Evolutionary conservation across 2,329 filamentous ascomycete species (phyloP), one percentile per base, ranked within the genome.

Genomic region (Penicillium sp.): DNA sequence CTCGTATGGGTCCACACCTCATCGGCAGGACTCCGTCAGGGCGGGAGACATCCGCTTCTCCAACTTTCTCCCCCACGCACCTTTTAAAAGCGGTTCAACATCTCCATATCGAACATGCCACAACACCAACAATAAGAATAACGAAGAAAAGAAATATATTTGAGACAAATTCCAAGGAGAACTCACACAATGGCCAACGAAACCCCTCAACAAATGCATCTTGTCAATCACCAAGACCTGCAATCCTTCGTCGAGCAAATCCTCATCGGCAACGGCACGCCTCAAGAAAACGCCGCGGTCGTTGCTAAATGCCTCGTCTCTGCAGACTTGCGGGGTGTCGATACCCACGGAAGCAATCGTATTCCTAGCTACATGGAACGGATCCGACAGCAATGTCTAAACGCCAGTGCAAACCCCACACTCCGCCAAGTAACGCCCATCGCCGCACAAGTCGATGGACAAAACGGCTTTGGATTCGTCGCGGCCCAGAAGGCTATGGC

Each of bases 301-400:
- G 75, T 92, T 9, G 85, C 89, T n/a, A 74, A 76, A 55, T 89
- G 86, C 59, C 83, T 93, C 1, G 81, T 92, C 1, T 83, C 84
- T 33, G 90, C 90, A 14, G 90, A 93, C 64, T 81, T 93, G 0
- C 86, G 90, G 29, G 90, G 89, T 43, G 86, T 92, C 24, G 89
- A 93, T 67, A 91, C 88, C 0, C 89, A 92, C 68, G 90, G 87
- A 55, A 85, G 89, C 70, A 90, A 90, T 70, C 84, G 89, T 5
- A 85, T 92, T 31, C 89, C 89, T 1, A 89, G 87, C 0, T 93
- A 93, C 76, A 84, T 92, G 77, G 81, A 83, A 49, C 86, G 90
- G 18, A 82, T 92, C 59, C 84, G 88, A 2, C 81, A 87, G 65
- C 85, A 86, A 2, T 87, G 89, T 1, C 81, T 93, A 5, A 78